Conservation (phyloP, 129 eudicot genomes). For the Flaveria bidentis region DNA sequence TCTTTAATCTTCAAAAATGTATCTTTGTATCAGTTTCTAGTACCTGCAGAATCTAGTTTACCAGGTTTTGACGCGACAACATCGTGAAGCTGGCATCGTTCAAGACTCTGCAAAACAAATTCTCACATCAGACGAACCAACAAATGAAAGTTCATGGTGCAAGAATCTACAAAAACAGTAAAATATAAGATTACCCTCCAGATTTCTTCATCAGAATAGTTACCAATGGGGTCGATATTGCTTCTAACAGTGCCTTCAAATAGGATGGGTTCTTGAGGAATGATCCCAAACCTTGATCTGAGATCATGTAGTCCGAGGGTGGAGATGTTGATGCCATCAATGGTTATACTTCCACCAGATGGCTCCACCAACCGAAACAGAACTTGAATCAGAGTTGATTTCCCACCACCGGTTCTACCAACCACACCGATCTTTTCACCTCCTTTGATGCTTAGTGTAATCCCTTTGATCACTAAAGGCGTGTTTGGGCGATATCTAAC, state of each 20-base stretch:
- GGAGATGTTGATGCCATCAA: conserved; percentile 71
- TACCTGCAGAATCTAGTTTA: conserved; percentile 81
- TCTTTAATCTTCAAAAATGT: background rate
- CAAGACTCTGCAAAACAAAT: conserved; percentile 58
- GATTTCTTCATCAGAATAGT: conserved; percentile 73
- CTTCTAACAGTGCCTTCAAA: conserved; percentile 87
- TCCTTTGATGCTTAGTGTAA: conserved; percentile 62
- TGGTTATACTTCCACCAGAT: conserved; percentile 59
- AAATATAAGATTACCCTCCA: conserved; percentile 60
- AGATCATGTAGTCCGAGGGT: conserved; percentile 78
- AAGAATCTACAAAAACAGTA: background rate
- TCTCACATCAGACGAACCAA: conserved; percentile 3
- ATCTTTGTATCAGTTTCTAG: background rate
- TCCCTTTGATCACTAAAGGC: conserved; percentile 71
- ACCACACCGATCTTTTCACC: conserved; percentile 87
- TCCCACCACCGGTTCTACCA: conserved; percentile 92
- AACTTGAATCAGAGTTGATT: conserved; percentile 80
- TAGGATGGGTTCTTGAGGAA: conserved; percentile 93
- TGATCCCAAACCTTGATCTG: conserved; percentile 86
- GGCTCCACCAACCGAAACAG: conserved; percentile 89
- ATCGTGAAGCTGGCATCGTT: conserved; percentile 88
- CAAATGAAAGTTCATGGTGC: background rate
- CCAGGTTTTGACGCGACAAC: conserved; percentile 84
- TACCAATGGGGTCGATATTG: conserved; percentile 84
- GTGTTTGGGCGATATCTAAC: conserved; percentile 75